Evolutionary conservation across 2,329 filamentous ascomycete species (phyloP).

Genomic region (Talaromyces sp.): DNA sequence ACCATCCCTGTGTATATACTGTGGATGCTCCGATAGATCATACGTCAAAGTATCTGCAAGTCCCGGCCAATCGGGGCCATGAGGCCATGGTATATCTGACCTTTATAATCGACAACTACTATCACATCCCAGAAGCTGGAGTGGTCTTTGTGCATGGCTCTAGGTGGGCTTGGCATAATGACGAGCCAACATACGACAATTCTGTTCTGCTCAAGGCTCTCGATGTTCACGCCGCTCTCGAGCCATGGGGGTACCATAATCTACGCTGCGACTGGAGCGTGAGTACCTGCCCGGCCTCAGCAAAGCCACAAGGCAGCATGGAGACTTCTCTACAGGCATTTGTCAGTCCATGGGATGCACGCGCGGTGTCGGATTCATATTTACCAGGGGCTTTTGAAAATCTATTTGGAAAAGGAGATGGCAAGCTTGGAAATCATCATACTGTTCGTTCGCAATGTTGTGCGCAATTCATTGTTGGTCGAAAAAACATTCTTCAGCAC

Average conservation of each 20-base stretch:
- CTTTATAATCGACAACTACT: constrained; percentile 49
- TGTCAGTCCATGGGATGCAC: constrained; percentile 44
- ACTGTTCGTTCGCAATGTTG: constrained; percentile 51
- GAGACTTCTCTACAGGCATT: constrained; percentile 39
- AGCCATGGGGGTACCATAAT: constrained; percentile 46
- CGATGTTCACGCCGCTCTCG: constrained; percentile 40
- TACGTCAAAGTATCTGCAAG: constrained; percentile 20
- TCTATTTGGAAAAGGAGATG: constrained; percentile 34
- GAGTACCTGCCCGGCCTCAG: constrained; percentile 37
- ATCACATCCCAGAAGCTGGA: constrained; percentile 32
- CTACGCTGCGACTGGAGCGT: constrained; percentile 51
- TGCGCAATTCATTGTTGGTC: constrained; percentile 55
- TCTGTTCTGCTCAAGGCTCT: constrained; percentile 31
- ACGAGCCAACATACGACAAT: constrained; percentile 40
- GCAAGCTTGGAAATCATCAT: constrained; percentile 40
- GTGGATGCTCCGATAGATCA: constrained; percentile 33
- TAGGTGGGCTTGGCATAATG: constrained; percentile 47
- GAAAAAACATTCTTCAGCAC: constrained; percentile 49
- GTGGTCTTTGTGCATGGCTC: constrained; percentile 46
- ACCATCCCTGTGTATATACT: constrained; percentile 48
- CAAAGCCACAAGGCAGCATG: constrained; percentile 41
- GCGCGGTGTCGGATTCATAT: constrained; percentile 38
- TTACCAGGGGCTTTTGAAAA: constrained; percentile 34
- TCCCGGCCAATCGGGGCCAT: constrained; percentile 47
- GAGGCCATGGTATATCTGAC: constrained; percentile 50